Evolutionary conservation across 306 rosid genomes (phyloP).

Genomic region (Prunus armeniaca): DNA sequence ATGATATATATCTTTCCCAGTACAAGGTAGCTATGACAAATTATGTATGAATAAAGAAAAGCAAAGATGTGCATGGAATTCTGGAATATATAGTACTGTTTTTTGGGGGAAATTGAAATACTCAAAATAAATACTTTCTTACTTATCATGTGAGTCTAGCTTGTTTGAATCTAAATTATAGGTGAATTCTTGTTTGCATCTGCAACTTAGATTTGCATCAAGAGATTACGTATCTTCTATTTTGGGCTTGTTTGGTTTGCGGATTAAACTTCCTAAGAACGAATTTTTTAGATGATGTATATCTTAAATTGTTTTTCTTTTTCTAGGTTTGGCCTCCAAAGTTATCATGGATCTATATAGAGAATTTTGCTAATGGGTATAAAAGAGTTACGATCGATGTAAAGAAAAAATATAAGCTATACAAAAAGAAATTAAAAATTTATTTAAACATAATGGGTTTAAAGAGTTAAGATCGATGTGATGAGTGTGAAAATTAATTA

Average conservation of each 20-base stretch:
- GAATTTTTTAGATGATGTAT: neutral
- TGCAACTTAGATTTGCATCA: too few species aligned
- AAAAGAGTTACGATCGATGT: neutral
- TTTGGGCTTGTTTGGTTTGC: too few species aligned
- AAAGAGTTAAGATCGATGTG: too few species aligned
- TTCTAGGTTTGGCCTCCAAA: neutral
- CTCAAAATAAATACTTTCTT: neutral
- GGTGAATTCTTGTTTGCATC: too few species aligned
- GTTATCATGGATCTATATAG: neutral
- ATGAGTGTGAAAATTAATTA: too few species aligned
- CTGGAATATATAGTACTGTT: neutral
- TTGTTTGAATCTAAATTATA: neutral
- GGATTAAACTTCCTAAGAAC: too few species aligned
- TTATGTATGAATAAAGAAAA: neutral
- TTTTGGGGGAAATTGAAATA: neutral
- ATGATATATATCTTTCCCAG: too few species aligned
- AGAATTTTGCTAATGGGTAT: neutral
- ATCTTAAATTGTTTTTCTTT: neutral
- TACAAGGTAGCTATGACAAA: neutral
- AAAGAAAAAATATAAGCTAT: neutral
- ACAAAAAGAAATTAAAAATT: too few species aligned
- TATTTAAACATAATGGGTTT: too few species aligned
- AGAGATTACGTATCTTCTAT: too few species aligned
- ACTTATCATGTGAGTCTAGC: neutral
- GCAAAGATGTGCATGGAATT: neutral